Base-by-base conservation (phyloP, 208 protist genomes). In the Trypanosoma caninum region DNA sequence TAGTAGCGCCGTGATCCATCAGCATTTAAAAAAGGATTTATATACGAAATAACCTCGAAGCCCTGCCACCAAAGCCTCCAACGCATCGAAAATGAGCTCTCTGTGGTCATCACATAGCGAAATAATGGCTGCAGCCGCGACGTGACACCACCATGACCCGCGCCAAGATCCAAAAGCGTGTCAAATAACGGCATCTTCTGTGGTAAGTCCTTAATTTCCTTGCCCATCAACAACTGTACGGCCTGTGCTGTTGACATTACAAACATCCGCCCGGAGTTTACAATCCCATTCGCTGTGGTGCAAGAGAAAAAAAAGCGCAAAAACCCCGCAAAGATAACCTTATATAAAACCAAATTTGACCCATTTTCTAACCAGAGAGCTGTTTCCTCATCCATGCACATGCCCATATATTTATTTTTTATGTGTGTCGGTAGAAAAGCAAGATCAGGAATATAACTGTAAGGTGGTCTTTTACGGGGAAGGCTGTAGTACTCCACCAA, bases 101-200 rank as follows among this genome's bases (percentile, higher is more conserved):
- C 88, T 25, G 88, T 92, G n/a, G 59, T 78, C 33, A 59, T 76
- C 13, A 94, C 78, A 18, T 53, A 50, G 16, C 34, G 58, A 54
- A 92, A 84, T 0, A 92, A 65, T 11, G 80, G 81, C 34, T 61
- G 59, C 34, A 94, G 55, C 45, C 69, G 53, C 3, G 77, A 60
- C 14, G 88, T 94, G 23, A 92, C 84, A 7, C 78, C 82, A 20
- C 88, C 88, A 41, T 94, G 82, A n/a, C 88, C 88, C 35, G 88
- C 84, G 22, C 88, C 88, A 50, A 94, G 79, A 41, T 90, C 83
- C 3, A 90, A 63, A 10, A 89, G 52, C 8, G 72, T 52, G 13
- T 42, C 67, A 58, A 74, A 83, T 1, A 40, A 33, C 10, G 52
- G 58, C 8, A 22, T 20, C 8, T 27, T 54, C 34, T 44, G 34